Evolutionary conservation across 164 flowering plant genomes (phyloP).

Genomic region (Vitis riparia): DNA sequence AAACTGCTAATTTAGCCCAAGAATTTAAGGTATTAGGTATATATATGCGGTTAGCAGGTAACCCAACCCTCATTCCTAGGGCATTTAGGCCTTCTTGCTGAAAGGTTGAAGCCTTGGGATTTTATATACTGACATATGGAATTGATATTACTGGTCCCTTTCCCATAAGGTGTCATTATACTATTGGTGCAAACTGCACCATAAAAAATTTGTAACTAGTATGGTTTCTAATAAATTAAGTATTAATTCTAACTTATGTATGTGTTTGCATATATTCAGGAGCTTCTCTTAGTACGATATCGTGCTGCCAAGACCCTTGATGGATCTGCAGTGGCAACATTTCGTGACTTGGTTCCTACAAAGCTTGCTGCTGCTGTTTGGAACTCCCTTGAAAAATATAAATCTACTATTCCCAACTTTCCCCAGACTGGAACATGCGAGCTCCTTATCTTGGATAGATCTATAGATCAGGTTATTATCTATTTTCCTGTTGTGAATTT

Average conservation of each 20-base stretch:
- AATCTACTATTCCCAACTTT: slow-evolving; percentile 71
- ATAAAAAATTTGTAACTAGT: background rate
- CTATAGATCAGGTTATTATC: slow-evolving; percentile 81
- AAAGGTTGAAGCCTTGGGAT: too few species aligned
- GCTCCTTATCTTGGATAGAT: slow-evolving; percentile 87
- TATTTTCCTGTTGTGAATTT: background rate
- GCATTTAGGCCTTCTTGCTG: too few species aligned
- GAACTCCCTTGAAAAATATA: slow-evolving; percentile 68
- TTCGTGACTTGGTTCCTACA: slow-evolving; percentile 64
- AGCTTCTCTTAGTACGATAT: slow-evolving; percentile 80
- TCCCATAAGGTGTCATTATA: background rate
- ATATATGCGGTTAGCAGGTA: too few species aligned
- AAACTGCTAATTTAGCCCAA: too few species aligned
- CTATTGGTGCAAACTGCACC: background rate
- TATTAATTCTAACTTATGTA: background rate
- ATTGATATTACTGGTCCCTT: too few species aligned
- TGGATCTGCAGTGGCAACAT: slow-evolving; percentile 43
- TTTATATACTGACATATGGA: too few species aligned
- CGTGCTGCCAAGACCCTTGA: slow-evolving; percentile 64
- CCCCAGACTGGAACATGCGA: slow-evolving; percentile 96
- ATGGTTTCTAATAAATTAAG: background rate
- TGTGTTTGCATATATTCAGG: slow-evolving; percentile 40
- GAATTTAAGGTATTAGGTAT: too few species aligned
- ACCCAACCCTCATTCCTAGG: too few species aligned
- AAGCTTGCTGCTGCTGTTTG: slow-evolving; percentile 89